A percentile compares a stretch with the other conserved stretches of the same genome.
Evolutionary conservation across 768 basidiomycete genomes (phyloP).

Genomic region (Heimioporus sp.): DNA sequence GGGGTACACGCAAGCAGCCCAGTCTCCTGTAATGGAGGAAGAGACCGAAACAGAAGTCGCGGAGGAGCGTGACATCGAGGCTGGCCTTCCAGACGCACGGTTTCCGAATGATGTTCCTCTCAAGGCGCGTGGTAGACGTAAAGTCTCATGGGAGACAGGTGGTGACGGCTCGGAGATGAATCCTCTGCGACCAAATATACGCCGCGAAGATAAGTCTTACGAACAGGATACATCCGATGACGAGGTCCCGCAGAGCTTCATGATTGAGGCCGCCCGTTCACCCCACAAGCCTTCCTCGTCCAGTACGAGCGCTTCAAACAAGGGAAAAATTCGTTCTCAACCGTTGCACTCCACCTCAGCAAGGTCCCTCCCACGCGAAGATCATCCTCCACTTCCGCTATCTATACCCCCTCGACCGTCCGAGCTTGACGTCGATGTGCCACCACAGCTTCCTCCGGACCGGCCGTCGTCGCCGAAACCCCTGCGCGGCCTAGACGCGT

Average conservation of each 20-base stretch:
- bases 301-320: slow-evolving; percentile 27
- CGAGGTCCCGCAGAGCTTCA: slow-evolving; percentile 82
- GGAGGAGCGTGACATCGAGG: slow-evolving; percentile 58
- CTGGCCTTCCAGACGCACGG: slow-evolving; percentile 37
- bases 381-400: slow-evolving; percentile 36
- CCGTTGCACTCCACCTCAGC: slow-evolving; percentile 51
- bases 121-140: slow-evolving; percentile 47
- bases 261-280: slow-evolving; percentile 64
- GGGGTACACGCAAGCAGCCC: slow-evolving; percentile 73
- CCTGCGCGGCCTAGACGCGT: slow-evolving; percentile 73
- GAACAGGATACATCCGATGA: slow-evolving; percentile 70
- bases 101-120: slow-evolving; percentile 24
- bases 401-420: slow-evolving; percentile 66
- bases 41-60: slow-evolving; percentile 43
- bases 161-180: slow-evolving; percentile 54
- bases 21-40: slow-evolving; percentile 74
- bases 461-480: slow-evolving; percentile 34
- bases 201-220: slow-evolving; percentile 58
- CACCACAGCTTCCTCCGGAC: slow-evolving; percentile 19
- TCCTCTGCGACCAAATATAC: slow-evolving; percentile 68
- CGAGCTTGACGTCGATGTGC: slow-evolving; percentile 48
- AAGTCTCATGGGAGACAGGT: slow-evolving; percentile 57
- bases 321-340: slow-evolving; percentile 43
- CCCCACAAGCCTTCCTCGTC: slow-evolving; percentile 38
- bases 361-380: slow-evolving; percentile 38